phyloP scores from a whole-genome alignment of 495 filamentous ascomycete species.

The Penicillium steckii region DNA sequence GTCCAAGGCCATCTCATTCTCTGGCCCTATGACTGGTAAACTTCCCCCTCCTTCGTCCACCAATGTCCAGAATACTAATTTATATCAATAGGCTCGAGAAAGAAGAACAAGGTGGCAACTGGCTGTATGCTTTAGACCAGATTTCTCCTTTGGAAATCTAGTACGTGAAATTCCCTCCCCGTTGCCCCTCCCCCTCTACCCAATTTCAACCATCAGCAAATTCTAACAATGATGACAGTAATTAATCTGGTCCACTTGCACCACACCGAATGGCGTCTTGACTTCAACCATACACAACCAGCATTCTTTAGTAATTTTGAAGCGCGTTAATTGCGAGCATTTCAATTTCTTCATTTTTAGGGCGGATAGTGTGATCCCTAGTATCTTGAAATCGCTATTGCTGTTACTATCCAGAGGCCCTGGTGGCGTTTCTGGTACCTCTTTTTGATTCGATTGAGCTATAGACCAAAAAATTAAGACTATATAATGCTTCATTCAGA shows the following conservation, averaged over 20 bases:
- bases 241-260: too few species aligned
- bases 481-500: too few species aligned
- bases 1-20: conserved; percentile 86
- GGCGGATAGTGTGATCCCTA: background rate
- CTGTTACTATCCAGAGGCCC: background rate
- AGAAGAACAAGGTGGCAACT: conserved; percentile 91
- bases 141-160: conserved; percentile 97
- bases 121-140: conserved; percentile 95
- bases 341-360: background rate
- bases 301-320: background rate
- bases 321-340: background rate
- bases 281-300: too few species aligned
- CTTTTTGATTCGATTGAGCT: background rate
- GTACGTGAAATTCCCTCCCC: conserved; percentile 53
- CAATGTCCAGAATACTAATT: conserved; percentile 1
- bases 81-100: conserved; percentile 58
- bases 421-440: background rate
- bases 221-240: background rate
- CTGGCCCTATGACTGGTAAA: conserved; percentile 90
- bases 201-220: conserved; percentile 21
- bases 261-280: too few species aligned
- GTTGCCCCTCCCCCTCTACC: conserved; percentile 1
- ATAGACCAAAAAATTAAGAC: background rate
- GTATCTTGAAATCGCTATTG: too few species aligned
- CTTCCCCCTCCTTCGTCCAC: background rate